Evolutionary conservation across 1,284 basidiomycete species (phyloP).

Genomic region (Inonotus obliquus): DNA sequence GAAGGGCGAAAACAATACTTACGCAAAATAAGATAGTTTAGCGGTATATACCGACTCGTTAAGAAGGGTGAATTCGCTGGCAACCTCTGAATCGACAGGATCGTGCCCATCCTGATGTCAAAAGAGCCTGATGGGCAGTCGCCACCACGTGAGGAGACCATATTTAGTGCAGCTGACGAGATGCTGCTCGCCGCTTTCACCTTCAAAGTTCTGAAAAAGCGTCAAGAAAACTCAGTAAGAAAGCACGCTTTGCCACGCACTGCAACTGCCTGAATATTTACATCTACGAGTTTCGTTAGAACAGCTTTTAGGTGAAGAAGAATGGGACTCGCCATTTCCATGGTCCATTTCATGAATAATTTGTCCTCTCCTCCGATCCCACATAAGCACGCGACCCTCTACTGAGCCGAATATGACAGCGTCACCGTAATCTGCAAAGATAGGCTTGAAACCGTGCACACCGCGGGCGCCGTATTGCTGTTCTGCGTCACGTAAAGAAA

Average conservation of each 20-base stretch:
- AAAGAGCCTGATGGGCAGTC: constrained; percentile 1
- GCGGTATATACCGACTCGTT: neutral
- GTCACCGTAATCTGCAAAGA: constrained; percentile 47
- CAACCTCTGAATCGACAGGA: too few relatives aligned
- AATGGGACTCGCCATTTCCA: constrained; percentile 22
- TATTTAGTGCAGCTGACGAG: constrained; percentile 9
- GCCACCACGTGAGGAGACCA: constrained; percentile 11
- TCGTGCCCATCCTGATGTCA: neutral
- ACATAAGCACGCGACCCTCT: constrained; percentile 50
- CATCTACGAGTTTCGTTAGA: constrained; percentile 1
- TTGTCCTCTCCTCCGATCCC: constrained; percentile 49
- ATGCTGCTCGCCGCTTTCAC: neutral
- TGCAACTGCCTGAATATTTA: neutral
- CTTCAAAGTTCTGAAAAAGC: constrained; percentile 4
- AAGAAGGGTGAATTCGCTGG: neutral
- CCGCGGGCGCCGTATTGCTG: constrained; percentile 23
- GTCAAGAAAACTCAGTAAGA: neutral
- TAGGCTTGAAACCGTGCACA: constrained; percentile 38
- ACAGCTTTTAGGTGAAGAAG: neutral
- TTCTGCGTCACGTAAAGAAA: constrained; percentile 37
- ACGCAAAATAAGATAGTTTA: neutral
- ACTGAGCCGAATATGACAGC: constrained; percentile 49
- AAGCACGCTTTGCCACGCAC: neutral
- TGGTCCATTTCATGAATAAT: constrained; percentile 55
- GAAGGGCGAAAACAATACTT: neutral